Conservation (phyloP, 768 basidiomycete genomes). For the Cubamyces sp. region DNA sequence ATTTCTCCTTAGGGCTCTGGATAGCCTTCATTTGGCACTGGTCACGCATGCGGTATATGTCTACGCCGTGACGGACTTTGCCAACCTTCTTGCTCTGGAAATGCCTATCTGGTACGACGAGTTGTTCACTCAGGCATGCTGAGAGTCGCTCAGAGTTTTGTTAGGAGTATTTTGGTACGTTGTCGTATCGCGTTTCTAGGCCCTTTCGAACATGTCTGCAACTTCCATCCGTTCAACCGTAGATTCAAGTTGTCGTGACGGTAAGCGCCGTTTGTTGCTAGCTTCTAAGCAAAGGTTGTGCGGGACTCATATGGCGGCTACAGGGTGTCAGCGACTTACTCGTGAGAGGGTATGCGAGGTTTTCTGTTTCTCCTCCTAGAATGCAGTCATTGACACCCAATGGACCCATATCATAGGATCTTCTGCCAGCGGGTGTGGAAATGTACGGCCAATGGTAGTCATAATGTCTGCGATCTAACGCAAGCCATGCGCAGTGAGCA, state of each 20-base stretch:
- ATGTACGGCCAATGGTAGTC: conserved; percentile 19
- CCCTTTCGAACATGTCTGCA: neutral
- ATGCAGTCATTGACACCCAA: neutral
- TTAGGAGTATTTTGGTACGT: conserved; percentile 32
- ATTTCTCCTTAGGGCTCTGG: conserved; percentile 18
- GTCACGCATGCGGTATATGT: conserved; percentile 27
- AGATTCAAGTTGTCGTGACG: conserved; percentile 22
- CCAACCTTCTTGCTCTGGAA: conserved; percentile 23
- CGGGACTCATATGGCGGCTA: neutral
- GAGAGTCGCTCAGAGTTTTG: too few species aligned
- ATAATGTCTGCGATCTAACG: conserved; percentile 10
- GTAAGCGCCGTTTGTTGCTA: conserved; percentile 11
- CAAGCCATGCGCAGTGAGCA: conserved; percentile 21
- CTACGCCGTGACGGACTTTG: conserved; percentile 32
- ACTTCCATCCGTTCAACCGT: neutral
- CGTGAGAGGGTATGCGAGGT: conserved; percentile 27
- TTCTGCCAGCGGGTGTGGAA: conserved; percentile 34
- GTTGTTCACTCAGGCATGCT: too few species aligned
- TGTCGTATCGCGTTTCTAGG: neutral
- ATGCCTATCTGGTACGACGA: conserved; percentile 27
- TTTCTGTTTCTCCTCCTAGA: neutral
- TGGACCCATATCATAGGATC: conserved; percentile 21
- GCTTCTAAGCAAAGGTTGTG: neutral
- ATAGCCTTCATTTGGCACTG: conserved; percentile 26
- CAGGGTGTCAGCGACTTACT: conserved; percentile 33